Evolutionary conservation across 2,329 filamentous ascomycete genomes (phyloP).

Genomic region (Paracoccidioides lutzii): DNA sequence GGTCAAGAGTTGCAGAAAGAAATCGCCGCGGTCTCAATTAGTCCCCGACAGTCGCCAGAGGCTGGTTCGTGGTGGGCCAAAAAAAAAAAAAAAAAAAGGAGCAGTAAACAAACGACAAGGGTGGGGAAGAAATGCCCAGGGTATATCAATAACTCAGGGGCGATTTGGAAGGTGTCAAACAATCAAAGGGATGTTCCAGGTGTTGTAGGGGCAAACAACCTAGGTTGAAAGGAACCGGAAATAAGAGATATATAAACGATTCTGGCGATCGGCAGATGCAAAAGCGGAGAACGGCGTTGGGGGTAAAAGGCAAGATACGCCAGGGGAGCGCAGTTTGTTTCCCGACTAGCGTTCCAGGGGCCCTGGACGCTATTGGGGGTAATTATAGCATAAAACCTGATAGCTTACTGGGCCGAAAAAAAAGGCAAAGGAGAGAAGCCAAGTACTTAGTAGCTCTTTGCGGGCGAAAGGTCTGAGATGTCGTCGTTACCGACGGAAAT

Average conservation of each 20-base stretch:
- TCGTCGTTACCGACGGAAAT: conserved; percentile 1
- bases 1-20: neutral
- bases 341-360: neutral
- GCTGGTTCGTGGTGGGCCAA: neutral
- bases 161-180: neutral
- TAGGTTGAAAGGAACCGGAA: neutral
- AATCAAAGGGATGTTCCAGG: neutral
- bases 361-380: neutral
- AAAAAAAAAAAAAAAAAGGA: neutral
- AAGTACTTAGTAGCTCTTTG: neutral
- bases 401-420: neutral
- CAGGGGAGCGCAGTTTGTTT: conserved; percentile 3
- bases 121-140: neutral
- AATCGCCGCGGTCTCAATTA: neutral
- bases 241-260: neutral
- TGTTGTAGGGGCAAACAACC: neutral
- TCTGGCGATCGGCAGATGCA: neutral
- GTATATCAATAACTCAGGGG: neutral
- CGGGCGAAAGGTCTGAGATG: neutral
- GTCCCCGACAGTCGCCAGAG: neutral
- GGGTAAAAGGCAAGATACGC: neutral
- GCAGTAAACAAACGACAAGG: neutral
- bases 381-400: neutral
- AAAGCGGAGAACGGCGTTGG: conserved; percentile 1
- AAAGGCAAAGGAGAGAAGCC: neutral